Conservation (phyloP, 139 green algal species). For the Chlorella sorokiniana region DNA sequence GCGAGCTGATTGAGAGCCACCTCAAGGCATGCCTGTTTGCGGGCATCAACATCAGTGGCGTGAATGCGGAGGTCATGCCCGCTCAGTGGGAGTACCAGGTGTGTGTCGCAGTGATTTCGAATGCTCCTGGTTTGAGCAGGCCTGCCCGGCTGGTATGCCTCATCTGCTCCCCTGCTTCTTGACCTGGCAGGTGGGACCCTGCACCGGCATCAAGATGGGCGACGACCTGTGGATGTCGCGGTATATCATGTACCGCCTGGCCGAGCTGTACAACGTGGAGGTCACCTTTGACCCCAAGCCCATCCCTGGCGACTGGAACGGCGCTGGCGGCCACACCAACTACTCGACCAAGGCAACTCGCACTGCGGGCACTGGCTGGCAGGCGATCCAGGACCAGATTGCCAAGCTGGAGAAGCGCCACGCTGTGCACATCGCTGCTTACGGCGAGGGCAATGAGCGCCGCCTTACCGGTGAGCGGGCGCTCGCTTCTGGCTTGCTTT, state of each 20-base stretch:
- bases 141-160: not conserved
- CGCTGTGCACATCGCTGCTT: conserved; percentile 76
- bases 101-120: no score
- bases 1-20: conserved; percentile 96
- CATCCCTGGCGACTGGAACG: conserved; percentile 99
- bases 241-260: conserved; percentile 92
- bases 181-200: conserved; percentile 84
- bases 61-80: conserved; percentile 99
- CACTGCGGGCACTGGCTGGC: conserved; percentile 64
- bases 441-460: conserved; percentile 97
- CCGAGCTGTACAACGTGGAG: conserved; percentile 89
- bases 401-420: conserved; percentile 91
- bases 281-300: conserved; percentile 97
- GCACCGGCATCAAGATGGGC: conserved; percentile 83
- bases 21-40: conserved; percentile 94
- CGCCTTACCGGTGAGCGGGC: conserved; percentile 84
- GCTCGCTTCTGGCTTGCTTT: not conserved
- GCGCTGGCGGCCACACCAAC: conserved; percentile 96
- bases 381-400: conserved; percentile 89
- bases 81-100: conserved; percentile 96
- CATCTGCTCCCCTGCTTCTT: not conserved
- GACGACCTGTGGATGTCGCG: conserved; percentile 97
- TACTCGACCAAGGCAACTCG: conserved; percentile 94
- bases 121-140: no score
- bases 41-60: conserved; percentile 91